Conservation (phyloP, 2,329 filamentous ascomycete species). For the Triangularia verruculosa region DNA sequence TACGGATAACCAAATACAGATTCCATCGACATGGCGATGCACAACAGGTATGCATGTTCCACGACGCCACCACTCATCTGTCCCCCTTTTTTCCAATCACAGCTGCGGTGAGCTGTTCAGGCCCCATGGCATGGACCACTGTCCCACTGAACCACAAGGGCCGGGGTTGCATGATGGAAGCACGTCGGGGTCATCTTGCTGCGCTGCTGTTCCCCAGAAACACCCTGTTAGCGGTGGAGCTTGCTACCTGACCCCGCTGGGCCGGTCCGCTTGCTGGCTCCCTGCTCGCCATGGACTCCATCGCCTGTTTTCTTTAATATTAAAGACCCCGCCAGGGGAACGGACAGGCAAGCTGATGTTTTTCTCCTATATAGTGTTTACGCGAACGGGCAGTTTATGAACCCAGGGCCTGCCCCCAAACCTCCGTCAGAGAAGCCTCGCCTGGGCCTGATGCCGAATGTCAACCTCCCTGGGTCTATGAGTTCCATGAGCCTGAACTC, state of each 20-base stretch:
- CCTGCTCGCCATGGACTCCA: slow-evolving; percentile 3
- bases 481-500: slow-evolving; percentile 70
- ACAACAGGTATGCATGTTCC: slow-evolving; percentile 33
- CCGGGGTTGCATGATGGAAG: slow-evolving; percentile 5
- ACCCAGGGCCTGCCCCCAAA: slow-evolving; percentile 88
- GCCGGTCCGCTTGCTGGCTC: slow-evolving; percentile 5
- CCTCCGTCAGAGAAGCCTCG: slow-evolving; percentile 82
- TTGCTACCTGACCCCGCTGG: slow-evolving; percentile 2
- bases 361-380: slow-evolving; percentile 47
- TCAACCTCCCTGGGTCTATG: slow-evolving; percentile 62
- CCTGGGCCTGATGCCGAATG: slow-evolving; percentile 73
- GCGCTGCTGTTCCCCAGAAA: slow-evolving; percentile 3
- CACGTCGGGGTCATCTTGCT: slow-evolving; percentile 5
- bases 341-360: slow-evolving; percentile 15
- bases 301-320: slow-evolving; percentile 4
- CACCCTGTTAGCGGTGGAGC: slow-evolving; percentile 9
- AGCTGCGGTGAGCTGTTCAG: not conserved
- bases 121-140: not conserved
- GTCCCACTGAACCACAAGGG: not conserved
- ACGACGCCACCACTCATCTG: slow-evolving; percentile 10
- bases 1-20: not conserved
- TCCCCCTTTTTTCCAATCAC: slow-evolving; percentile 3
- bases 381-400: slow-evolving; percentile 77
- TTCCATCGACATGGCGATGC: slow-evolving; percentile 33
- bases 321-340: slow-evolving; percentile 10